Evolutionary conservation across 108 stramenopile genomes (phyloP), one percentile per base, ranked within the genome.

Genomic region (Chaetoceros tenuissimus): DNA sequence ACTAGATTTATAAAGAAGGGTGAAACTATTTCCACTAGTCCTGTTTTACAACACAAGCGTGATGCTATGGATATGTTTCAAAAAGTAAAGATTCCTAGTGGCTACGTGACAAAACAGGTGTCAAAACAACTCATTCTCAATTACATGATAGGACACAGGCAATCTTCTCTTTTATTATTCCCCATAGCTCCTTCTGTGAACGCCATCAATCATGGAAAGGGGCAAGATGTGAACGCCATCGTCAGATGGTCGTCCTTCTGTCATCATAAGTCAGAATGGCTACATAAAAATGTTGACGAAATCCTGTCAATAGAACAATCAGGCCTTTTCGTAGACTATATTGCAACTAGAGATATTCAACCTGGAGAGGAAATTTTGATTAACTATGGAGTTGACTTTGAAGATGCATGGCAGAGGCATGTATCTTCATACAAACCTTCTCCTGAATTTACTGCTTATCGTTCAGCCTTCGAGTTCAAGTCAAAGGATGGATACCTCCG

Each of bases 121-220:
- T 56, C 62, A 22, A 73, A 76, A 44, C 79, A 93, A 48, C 55
- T 93, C 18, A 62, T 93, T 26, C 27, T 80, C 28, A 93, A 93
- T 57, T 93, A 93, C 63, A 75, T 72, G 40, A 89, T 87, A 59
- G 77, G 81, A 7, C 91, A 93, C 67, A 64, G 51, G 2, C 74
- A 93, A 55, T 85, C 84, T 0, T 80, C 83, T 21, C 27, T 93
- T 30, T 22, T 85, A 17, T 54, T 93, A 18, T 88, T 82, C 29
- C 91, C 91, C 1, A 87, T 88, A 60, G 81, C 81, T 45, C 78
- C 75, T 5, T 80, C 77, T 65, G 84, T 85, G 3, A 84, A 80
- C 30, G 86, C 80, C 58, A 87, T 93, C 71, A 93, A 93, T 71
- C 91, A 93, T 64, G 67, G 69, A 47, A 26, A 50, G 22, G 63